These are phyloP conservation scores for Dictyostelium intermedium DNA, from an alignment of 78 protist species.

Conservation along the genomic window DNA sequence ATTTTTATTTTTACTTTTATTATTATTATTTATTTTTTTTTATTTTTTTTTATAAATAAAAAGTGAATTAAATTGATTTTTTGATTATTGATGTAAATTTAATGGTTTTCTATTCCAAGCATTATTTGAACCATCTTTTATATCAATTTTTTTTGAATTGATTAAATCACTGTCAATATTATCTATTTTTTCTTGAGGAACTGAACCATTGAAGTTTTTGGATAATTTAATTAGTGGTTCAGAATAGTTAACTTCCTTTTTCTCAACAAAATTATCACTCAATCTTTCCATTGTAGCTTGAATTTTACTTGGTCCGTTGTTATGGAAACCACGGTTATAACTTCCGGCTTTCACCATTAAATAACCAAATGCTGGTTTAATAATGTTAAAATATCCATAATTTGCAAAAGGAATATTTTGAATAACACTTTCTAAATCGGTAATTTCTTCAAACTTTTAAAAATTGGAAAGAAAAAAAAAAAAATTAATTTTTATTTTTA, in stretches of 20 bases:
- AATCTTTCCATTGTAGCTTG: neutral
- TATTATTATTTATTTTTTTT: neutral
- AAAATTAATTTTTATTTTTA: neutral
- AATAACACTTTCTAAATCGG: conserved; percentile 32
- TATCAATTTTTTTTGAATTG: neutral
- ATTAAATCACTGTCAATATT: neutral
- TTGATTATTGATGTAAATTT: neutral
- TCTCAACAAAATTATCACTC: conserved; percentile 1
- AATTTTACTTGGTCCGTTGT: neutral
- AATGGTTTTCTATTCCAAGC: neutral
- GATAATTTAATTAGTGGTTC: conserved; percentile 4
- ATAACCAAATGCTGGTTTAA: conserved; percentile 55
- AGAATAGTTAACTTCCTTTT: neutral
- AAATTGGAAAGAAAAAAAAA: neutral
- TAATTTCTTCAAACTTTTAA: conserved; percentile 54
- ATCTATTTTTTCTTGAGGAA: neutral
- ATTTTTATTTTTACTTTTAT: neutral
- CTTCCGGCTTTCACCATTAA: conserved; percentile 7
- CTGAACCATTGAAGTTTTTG: neutral
- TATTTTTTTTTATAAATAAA: neutral
- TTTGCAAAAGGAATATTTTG: conserved; percentile 51
- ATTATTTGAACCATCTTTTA: conserved; percentile 8
- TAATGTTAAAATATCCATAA: conserved; percentile 29
- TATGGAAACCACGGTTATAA: neutral
- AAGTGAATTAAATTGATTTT: neutral